phyloP scores from a whole-genome alignment of 148 eudicot genomes.

The Silene conica region DNA sequence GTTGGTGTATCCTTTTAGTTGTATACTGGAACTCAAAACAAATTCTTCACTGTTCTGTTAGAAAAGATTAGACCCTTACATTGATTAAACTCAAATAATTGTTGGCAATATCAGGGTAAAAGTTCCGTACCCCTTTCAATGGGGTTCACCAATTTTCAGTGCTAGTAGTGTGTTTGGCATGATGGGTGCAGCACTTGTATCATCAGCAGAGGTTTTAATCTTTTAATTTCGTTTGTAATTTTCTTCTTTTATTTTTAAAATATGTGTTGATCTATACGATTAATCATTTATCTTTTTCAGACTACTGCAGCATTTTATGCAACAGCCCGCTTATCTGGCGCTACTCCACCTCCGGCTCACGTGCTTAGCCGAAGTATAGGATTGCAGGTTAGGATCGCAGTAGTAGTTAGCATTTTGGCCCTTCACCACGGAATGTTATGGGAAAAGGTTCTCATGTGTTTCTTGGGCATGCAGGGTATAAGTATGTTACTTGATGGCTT shows the following conservation, averaged over 20 bases:
- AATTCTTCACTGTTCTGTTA: not conserved
- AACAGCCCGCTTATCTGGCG: slow-evolving; percentile 83
- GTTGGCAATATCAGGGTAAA: slow-evolving; percentile 51
- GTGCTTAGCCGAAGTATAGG: slow-evolving; percentile 90
- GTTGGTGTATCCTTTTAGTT: not conserved
- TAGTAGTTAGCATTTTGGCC: slow-evolving; percentile 5
- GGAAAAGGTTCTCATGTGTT: not conserved
- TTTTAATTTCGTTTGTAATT: not conserved
- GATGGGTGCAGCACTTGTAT: slow-evolving; percentile 96
- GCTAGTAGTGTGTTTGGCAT: slow-evolving; percentile 94
- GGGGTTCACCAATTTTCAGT: slow-evolving; percentile 91
- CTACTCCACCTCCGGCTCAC: slow-evolving; percentile 88
- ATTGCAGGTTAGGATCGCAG: slow-evolving; percentile 52
- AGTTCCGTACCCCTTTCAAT: slow-evolving; percentile 85
- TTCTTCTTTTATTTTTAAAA: too few relatives aligned
- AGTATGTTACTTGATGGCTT: slow-evolving; percentile 82
- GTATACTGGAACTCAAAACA: not conserved
- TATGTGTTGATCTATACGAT: too few relatives aligned
- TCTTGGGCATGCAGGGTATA: slow-evolving; percentile 53
- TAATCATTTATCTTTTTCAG: slow-evolving; percentile 35
- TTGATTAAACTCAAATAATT: not conserved
- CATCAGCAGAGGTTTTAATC: slow-evolving; percentile 75
- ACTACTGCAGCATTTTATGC: slow-evolving; percentile 89
- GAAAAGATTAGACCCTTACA: not conserved
- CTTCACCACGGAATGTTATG: not conserved